Evolutionary conservation across 2,329 filamentous ascomycete species (phyloP).

Genomic region (Microsporum canis): DNA sequence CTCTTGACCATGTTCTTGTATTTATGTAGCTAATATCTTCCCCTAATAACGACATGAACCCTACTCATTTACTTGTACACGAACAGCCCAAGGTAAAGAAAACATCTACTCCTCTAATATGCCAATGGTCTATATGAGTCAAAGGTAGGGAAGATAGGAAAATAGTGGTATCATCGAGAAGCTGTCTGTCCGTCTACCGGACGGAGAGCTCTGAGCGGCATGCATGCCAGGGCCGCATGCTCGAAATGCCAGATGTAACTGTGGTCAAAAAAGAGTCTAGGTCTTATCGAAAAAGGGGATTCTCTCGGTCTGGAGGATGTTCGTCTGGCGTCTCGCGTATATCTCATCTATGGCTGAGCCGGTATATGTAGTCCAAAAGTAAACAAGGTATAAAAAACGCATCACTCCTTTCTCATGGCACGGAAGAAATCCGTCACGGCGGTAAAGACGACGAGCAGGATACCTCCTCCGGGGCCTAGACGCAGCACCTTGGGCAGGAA

Average conservation of each 20-base stretch:
- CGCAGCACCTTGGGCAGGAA: conserved; percentile 90
- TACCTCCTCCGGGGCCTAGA: conserved; percentile 58
- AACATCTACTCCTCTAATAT: background rate
- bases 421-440: conserved; percentile 69
- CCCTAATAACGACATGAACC: background rate
- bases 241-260: background rate
- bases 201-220: background rate
- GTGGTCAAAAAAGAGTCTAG: background rate
- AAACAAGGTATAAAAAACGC: background rate
- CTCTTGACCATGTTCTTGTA: background rate
- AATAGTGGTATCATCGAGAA: background rate
- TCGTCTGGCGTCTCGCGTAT: background rate
- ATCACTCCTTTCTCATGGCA: conserved; percentile 35
- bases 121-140: background rate
- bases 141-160: background rate
- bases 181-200: background rate
- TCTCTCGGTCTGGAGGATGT: background rate
- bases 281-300: no score
- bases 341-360: background rate
- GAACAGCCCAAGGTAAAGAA: background rate
- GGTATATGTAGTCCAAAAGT: background rate
- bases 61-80: background rate
- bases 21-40: background rate
- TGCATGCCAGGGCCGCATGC: background rate
- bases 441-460: conserved; percentile 41